Percentiles rank a stretch among this genome's conserved stretches.
Conservation (phyloP, 2,329 filamentous ascomycete genomes). For the Cladophialophora carrionii region DNA sequence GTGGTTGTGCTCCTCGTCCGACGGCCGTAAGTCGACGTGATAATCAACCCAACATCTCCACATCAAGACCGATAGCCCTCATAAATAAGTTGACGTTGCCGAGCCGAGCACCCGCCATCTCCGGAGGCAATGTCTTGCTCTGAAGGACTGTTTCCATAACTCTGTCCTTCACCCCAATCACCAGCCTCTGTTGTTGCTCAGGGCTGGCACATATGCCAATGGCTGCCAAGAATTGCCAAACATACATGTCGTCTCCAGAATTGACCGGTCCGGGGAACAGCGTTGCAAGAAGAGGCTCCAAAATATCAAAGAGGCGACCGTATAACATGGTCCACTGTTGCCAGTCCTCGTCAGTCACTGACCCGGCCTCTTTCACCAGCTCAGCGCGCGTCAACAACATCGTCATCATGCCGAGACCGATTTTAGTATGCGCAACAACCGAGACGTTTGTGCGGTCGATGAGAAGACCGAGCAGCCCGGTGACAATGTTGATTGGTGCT, state of each 20-base stretch:
- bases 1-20: not conserved
- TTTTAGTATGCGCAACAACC: slow-evolving; percentile 79
- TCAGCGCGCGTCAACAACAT: slow-evolving; percentile 94
- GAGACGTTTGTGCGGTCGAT: slow-evolving; percentile 81
- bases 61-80: slow-evolving; percentile 97
- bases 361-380: slow-evolving; percentile 80
- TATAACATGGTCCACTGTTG: slow-evolving; percentile 83
- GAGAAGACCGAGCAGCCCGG: slow-evolving; percentile 83
- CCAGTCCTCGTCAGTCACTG: slow-evolving; percentile 72
- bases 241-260: slow-evolving; percentile 88
- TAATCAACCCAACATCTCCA: slow-evolving; percentile 68
- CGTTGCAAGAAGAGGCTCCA: slow-evolving; percentile 80
- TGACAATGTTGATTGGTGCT: slow-evolving; percentile 85
- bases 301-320: slow-evolving; percentile 79
- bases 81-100: slow-evolving; percentile 98
- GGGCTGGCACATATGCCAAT: slow-evolving; percentile 91
- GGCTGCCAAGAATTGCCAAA: slow-evolving; percentile 96
- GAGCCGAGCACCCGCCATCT: slow-evolving; percentile 80
- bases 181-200: slow-evolving; percentile 91
- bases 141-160: slow-evolving; percentile 93
- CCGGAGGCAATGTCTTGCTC: slow-evolving; percentile 83
- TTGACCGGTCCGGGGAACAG: slow-evolving; percentile 93
- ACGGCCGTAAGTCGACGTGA: not conserved
- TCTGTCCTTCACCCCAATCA: slow-evolving; percentile 93
- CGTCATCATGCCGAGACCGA: slow-evolving; percentile 86